Percentiles rank a stretch among this genome's conserved stretches.
Conservation (phyloP, 371 early-diverging fungal genomes). For the Rhizopus arrhizus region DNA sequence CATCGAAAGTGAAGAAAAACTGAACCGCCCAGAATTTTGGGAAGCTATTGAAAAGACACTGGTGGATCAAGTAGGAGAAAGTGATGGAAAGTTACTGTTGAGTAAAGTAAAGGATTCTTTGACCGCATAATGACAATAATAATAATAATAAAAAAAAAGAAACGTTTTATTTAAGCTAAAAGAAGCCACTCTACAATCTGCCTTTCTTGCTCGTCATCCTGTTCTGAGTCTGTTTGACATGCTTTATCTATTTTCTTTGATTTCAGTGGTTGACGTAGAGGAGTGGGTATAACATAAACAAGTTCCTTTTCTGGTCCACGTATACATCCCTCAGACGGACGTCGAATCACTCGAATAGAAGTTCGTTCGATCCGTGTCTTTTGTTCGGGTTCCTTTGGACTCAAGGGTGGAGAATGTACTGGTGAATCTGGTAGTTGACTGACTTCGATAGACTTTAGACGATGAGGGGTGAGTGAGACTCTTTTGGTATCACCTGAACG, state of each 20-base stretch:
- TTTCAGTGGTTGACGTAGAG: background rate
- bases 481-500: conserved; percentile 60
- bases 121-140: conserved; percentile 12
- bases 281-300: conserved; percentile 21
- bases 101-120: conserved; percentile 23
- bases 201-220: conserved; percentile 23
- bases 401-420: conserved; percentile 5
- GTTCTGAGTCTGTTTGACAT: conserved; percentile 24
- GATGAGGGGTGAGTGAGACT: conserved; percentile 63
- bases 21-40: conserved; percentile 42
- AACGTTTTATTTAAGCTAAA: background rate
- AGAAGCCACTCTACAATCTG: conserved; percentile 20
- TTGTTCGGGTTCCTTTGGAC: conserved; percentile 5
- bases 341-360: background rate
- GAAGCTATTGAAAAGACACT: conserved; percentile 31
- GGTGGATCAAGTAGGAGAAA: conserved; percentile 28
- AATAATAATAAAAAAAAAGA: background rate
- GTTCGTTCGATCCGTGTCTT: background rate
- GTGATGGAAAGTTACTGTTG: conserved; percentile 26
- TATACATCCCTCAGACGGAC: conserved; percentile 18
- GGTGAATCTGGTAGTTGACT: conserved; percentile 24
- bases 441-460: conserved; percentile 61
- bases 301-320: conserved; percentile 5
- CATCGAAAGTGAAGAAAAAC: conserved; percentile 29
- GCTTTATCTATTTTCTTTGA: conserved; percentile 4